Evolutionary conservation across 306 rosid genomes (phyloP), one percentile per base, ranked within the genome.

Genomic region (Vigna radiata): DNA sequence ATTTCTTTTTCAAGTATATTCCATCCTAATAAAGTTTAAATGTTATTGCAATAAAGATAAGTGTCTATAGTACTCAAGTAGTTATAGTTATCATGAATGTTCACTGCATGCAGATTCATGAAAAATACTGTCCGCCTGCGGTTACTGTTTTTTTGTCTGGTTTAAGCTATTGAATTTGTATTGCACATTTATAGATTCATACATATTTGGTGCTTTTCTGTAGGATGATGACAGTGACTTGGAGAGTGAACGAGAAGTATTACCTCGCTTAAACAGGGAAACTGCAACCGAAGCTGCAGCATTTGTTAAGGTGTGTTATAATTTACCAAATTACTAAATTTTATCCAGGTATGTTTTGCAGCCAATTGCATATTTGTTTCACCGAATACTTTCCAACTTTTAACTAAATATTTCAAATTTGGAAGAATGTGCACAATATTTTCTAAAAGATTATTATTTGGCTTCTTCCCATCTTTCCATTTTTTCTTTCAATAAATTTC

Each of bases 191-290:
- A 46, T 3, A 29, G 29, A 18, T 68, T 23, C 46, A 43, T 16
- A 29, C 8, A 27, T 73, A n/a, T 47, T 77, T 78, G 78, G 39
- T 70, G 66, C 55, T 77, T 82, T 59, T 37, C 84, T 44, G 77
- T 86, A 89, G 97, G 93, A 91, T 75, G 92, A 88, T 88, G 93
- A 93, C 29, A 91, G 98, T 68, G 98, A 94, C 70, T 50, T 90
- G 43, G 97, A 93, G 54, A 82, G 68, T 87, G 96, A 91, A 58
- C 60, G 84, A 67, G 92, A 94, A 85, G 82, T 84, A 53, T 39
- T 61, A 47, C 93, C 97, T 73, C 17, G 79, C 21, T 70, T 85
- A 43, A 80, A 62, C 68, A 43, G 37, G 36, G 91, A 94, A 68
- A 75, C 86, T 77, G 79, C 70, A 49, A 37, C 66, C 31, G 91